These are phyloP conservation scores for Xylaria sp. DNA, from an alignment of 2,329 filamentous ascomycete species.

Conservation along the genomic window DNA sequence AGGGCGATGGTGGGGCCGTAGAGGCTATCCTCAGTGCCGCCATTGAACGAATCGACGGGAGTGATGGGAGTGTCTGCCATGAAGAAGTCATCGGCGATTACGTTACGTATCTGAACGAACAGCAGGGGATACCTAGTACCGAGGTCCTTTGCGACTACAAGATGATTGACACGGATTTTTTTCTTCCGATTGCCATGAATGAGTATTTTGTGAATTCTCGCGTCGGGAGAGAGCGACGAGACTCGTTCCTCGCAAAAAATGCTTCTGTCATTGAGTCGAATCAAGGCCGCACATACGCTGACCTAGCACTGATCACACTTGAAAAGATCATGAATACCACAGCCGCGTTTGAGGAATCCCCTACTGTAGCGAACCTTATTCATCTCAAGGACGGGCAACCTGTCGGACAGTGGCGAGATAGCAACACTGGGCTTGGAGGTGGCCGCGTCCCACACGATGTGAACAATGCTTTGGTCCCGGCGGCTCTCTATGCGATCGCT, in stretches of 20 bases:
- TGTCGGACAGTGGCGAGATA: slow-evolving; percentile 73
- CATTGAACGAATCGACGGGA: slow-evolving; percentile 68
- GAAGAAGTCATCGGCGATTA: slow-evolving; percentile 75
- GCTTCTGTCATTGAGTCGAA: slow-evolving; percentile 63
- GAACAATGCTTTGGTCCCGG: slow-evolving; percentile 70
- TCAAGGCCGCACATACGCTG: slow-evolving; percentile 61
- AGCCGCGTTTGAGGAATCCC: slow-evolving; percentile 63
- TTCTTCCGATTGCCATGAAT: slow-evolving; percentile 66
- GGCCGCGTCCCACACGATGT: slow-evolving; percentile 73
- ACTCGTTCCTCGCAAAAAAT: slow-evolving; percentile 53
- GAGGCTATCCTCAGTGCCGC: slow-evolving; percentile 71
- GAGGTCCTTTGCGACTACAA: slow-evolving; percentile 66
- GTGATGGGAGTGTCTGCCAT: slow-evolving; percentile 70
- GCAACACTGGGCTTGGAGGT: slow-evolving; percentile 67
- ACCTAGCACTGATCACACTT: slow-evolving; percentile 62
- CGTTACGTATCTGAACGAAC: slow-evolving; percentile 66
- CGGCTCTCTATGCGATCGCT: slow-evolving; percentile 68
- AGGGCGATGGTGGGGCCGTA: slow-evolving; percentile 63
- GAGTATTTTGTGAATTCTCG: slow-evolving; percentile 65
- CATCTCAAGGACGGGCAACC: slow-evolving; percentile 63
- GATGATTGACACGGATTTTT: slow-evolving; percentile 73
- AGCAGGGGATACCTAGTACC: slow-evolving; percentile 62
- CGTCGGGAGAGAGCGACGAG: slow-evolving; percentile 52
- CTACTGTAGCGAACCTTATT: slow-evolving; percentile 64
- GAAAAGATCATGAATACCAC: slow-evolving; percentile 68